Conservation (phyloP, 108 stramenopile species). For the Nannochloropsis salina region DNA sequence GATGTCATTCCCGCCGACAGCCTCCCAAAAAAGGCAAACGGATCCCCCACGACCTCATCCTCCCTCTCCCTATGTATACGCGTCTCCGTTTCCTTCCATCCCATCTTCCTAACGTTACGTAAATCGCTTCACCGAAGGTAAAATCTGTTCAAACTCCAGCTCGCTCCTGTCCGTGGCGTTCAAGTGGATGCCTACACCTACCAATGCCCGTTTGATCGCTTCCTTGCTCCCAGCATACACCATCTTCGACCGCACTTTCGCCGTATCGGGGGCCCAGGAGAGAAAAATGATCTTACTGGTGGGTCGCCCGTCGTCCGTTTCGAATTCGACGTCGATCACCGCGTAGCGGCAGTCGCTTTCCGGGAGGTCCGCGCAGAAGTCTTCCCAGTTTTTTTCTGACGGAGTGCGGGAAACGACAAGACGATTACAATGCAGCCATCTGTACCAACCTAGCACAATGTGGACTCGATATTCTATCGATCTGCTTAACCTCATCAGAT, state of each 20-base stretch:
- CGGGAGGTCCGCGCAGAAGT: slow-evolving; percentile 40
- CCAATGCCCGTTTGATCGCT: slow-evolving; percentile 56
- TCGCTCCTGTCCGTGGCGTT: slow-evolving; percentile 47
- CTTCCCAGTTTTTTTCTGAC: slow-evolving; percentile 31
- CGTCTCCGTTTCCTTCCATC: not conserved
- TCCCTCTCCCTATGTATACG: not conserved
- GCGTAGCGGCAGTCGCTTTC: slow-evolving; percentile 79
- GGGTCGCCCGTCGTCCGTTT: slow-evolving; percentile 73
- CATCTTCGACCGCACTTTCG: slow-evolving; percentile 79
- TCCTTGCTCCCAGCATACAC: slow-evolving; percentile 87
- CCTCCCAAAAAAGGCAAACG: too few relatives aligned
- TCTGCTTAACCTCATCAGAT: too few relatives aligned
- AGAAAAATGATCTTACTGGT: slow-evolving; percentile 86
- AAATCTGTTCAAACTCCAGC: slow-evolving; percentile 42
- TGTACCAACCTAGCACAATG: too few relatives aligned
- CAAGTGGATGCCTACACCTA: slow-evolving; percentile 43
- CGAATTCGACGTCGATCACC: slow-evolving; percentile 80
- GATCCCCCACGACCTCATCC: not conserved
- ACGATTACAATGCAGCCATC: too few relatives aligned
- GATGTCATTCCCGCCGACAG: too few relatives aligned
- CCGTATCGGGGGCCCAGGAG: slow-evolving; percentile 87
- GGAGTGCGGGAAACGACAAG: not conserved
- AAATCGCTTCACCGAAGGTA: not conserved
- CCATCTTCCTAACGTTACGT: not conserved
- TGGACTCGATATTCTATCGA: too few relatives aligned